Evolutionary conservation across 805 yeast genomes (phyloP).

Genomic region (Pichia heedii): DNA sequence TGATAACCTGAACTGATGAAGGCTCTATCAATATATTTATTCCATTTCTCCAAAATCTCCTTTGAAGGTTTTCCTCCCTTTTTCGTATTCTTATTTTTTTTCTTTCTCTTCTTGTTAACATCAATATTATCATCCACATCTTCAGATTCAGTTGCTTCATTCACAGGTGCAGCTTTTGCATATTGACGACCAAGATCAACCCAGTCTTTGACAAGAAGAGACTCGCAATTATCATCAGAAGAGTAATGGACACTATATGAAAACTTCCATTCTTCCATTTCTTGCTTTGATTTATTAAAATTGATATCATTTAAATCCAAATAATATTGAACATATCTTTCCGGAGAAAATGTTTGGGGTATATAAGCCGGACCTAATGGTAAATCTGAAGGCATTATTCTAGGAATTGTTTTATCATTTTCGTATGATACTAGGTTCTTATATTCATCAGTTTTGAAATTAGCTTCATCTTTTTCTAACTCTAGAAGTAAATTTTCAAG

Average conservation of each 20-base stretch:
- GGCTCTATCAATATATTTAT: constrained; percentile 43
- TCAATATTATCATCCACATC: constrained; percentile 1
- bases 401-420: constrained; percentile 55
- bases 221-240: constrained; percentile 50
- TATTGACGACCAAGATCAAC: constrained; percentile 45
- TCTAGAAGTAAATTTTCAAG: constrained; percentile 4
- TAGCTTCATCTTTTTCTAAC: constrained; percentile 11
- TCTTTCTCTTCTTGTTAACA: not conserved
- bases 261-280: constrained; percentile 37
- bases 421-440: constrained; percentile 4
- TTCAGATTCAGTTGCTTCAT: not conserved
- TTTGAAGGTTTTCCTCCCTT: not conserved
- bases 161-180: constrained; percentile 32
- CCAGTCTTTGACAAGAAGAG: constrained; percentile 56
- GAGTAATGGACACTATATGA: constrained; percentile 58
- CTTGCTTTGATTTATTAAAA: constrained; percentile 17
- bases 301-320: constrained; percentile 40
- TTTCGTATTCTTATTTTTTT: not conserved
- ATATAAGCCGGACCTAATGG: constrained; percentile 70
- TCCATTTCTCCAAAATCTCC: constrained; percentile 55
- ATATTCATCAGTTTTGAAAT: constrained; percentile 7
- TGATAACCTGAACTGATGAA: constrained; percentile 62
- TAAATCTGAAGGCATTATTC: constrained; percentile 41
- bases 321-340: constrained; percentile 63
- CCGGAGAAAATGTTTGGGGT: constrained; percentile 66